These are phyloP conservation scores for Cornus kousa DNA, from an alignment of 148 eudicot species.

Conservation along the genomic window DNA sequence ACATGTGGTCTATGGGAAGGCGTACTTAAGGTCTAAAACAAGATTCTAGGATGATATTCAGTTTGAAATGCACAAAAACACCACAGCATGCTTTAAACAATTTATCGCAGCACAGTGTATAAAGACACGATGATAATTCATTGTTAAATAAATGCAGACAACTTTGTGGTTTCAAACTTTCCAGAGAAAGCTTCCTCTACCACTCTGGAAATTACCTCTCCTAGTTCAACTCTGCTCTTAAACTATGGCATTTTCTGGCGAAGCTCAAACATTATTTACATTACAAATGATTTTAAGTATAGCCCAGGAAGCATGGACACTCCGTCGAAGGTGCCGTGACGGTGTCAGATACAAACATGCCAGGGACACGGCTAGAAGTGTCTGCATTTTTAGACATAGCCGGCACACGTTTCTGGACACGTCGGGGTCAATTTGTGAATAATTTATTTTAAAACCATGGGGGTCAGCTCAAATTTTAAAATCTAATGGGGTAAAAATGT, in stretches of 20 bases:
- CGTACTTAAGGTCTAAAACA: background rate
- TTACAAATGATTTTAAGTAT: background rate
- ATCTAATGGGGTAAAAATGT: too few relatives aligned
- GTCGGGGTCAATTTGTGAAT: too few relatives aligned
- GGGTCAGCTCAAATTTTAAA: too few relatives aligned
- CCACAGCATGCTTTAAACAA: background rate
- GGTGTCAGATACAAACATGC: background rate
- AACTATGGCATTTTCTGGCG: background rate
- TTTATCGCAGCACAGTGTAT: background rate
- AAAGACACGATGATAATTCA: too few relatives aligned
- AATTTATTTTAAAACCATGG: too few relatives aligned
- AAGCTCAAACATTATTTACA: too few relatives aligned
- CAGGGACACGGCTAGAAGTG: background rate
- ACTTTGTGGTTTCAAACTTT: background rate
- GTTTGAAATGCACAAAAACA: background rate
- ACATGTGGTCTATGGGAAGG: background rate
- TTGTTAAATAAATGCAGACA: background rate
- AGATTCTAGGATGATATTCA: slow-evolving; percentile 1
- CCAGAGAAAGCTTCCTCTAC: background rate
- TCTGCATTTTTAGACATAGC: too few relatives aligned
- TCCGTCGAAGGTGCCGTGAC: background rate
- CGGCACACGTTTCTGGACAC: too few relatives aligned
- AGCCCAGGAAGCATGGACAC: background rate
- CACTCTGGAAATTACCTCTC: background rate
- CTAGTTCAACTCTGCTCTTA: background rate